Base-by-base conservation (phyloP, 1,284 basidiomycete genomes). In the Neonothopanus nambi region DNA sequence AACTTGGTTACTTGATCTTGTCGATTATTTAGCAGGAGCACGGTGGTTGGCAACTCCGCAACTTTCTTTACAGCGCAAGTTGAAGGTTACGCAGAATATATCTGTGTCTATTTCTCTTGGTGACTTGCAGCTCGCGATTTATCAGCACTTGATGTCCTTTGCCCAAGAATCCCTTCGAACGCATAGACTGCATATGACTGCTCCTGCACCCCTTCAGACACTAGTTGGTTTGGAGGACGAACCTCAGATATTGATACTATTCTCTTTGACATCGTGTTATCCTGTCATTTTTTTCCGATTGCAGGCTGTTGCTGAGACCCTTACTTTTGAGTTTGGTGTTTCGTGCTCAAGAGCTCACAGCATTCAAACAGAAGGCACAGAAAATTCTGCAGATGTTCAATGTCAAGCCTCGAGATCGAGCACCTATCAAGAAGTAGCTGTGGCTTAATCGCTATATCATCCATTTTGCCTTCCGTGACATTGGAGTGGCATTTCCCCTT, bases 401-500 rank as follows among this genome's bases (percentile, higher is more conserved):
- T 57, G 73, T 82, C 61, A 74, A 82, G 65, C 61, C 76, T 59
- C 72, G 70, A 20, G 74, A 81, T 61, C 70, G 23, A 65, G 70
- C 40, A 57, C 66, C 20, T 67, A 77, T 38, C 66, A 73, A 54
- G 38, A 61, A 67, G 24, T 57, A 53, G 9, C 79, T 82, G 7
- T 90, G 87, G 86, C 70, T 95, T 23, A 81, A 84, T 52, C 72
- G 81, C 36, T 84, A 87, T 56, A 76, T 81, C 40, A 72, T 95
- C 51, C 75, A 79, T 12, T 71, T 96, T 18, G 74, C 77, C 8
- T 75, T 93, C 54, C 73, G 75, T 26, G 85, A 87, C 58, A 77
- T 96, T 41, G 94, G 93, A 5, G 80, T 93, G 5, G 94, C 92
- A 1, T 91, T 96, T 61, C 94, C 94, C 0, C 74, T 89, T 52